These are phyloP conservation scores for Saussurea involucrata DNA, from an alignment of 129 eudicot species.

Conservation along the genomic window DNA sequence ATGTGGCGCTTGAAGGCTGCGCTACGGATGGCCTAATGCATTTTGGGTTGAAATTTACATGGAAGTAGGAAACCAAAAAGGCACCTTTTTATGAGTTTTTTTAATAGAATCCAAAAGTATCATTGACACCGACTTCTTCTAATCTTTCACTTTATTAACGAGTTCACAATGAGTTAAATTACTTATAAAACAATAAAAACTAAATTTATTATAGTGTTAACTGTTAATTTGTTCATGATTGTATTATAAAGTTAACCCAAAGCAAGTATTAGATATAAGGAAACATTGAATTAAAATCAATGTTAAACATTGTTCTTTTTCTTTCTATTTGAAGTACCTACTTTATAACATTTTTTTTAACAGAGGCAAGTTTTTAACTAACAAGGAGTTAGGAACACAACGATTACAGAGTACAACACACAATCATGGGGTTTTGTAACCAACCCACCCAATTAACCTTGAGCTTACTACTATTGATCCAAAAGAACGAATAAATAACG, in stretches of 20 bases:
- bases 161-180: background rate
- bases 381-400: too few relatives aligned
- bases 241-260: background rate
- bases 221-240: background rate
- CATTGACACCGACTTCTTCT: background rate
- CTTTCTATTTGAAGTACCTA: too few relatives aligned
- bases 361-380: too few relatives aligned
- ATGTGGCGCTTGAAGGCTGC: too few relatives aligned
- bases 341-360: too few relatives aligned
- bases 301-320: background rate
- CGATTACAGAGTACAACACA: too few relatives aligned
- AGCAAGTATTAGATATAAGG: background rate
- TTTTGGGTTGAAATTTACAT: background rate
- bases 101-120: background rate
- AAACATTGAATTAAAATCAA: too few relatives aligned
- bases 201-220: background rate
- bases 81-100: background rate
- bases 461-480: too few relatives aligned
- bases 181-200: background rate
- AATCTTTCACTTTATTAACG: background rate
- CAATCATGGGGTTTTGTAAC: too few relatives aligned
- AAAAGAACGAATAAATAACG: too few relatives aligned
- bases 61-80: constrained; percentile 1
- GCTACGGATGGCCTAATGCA: too few relatives aligned
- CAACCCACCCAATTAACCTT: too few relatives aligned